Evolutionary conservation across 129 eudicot species (phyloP), one percentile per base, ranked within the genome.

Genomic region (Dittrichia graveolens): DNA sequence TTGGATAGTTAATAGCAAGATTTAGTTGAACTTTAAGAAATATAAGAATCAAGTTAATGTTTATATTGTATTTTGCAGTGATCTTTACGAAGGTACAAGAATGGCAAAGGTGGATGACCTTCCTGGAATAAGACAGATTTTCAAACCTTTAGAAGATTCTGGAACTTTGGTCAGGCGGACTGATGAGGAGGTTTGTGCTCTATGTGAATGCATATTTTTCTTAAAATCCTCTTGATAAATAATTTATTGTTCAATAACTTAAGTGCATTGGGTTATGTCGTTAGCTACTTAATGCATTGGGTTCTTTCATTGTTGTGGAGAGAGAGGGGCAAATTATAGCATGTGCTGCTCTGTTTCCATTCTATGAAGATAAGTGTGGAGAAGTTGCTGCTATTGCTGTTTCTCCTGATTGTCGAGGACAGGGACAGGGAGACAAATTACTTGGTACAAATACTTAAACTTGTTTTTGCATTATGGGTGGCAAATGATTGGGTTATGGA

Each of bases 371-470:
- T 6, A 94, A 90, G 56, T 88, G 97, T 63, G 97, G 85, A 37
- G 98, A 94, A 75, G 89, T 94, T 71, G 98, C 98, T 70, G 96
- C 97, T 19, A 84, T 94, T 69, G 98, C 98, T 69, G 98, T 94
- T 80, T 94, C 98, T 74, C 97, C 97, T 8, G 97, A 94, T 19
- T 94, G 98, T 73, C 91, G 98, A 54, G 98, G 97, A 40, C 97
- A 87, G 84, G 98, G 98, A 43, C 98, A 85, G 80, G 98, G 98
- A 65, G 98, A 94, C 81, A 94, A 94, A 59, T 83, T 94, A 76
- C 97, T 90, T 45, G 97, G 98, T 94, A 85, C n/a, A 52, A 61
- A 57, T 59, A 16, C 46, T 41, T 24, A 24, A 10, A 50, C 8
- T 37, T 19, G n/a, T 46, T 15, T 45, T 50, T 39, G 56, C 50